Base-by-base conservation (phyloP, 2,329 filamentous ascomycete species). In the Fusarium buharicum region DNA sequence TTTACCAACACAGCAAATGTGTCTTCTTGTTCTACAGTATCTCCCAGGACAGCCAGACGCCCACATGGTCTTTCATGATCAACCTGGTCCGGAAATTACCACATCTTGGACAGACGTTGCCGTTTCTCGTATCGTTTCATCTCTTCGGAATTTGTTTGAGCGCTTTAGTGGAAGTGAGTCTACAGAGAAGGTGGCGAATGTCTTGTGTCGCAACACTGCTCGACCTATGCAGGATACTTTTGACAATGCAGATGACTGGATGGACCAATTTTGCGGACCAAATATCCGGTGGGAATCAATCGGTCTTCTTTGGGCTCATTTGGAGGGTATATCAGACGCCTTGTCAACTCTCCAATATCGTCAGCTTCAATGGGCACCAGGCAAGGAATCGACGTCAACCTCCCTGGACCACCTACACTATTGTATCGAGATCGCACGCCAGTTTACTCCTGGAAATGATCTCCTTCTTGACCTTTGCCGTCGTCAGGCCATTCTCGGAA, bases 281-380 rank as follows among this genome's bases (percentile, higher is more conserved):
- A 75, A 75, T 8, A 59, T 79, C 22, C 71, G 80, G 11, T 82
- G 79, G 80, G 79, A 82, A 53, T 74, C 77, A 0, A 48, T 82
- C 6, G 79, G 78, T 0, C 52, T 80, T 4, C 55, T 80, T 1
- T 81, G 67, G 70, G 62, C 66, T 41, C 62, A 64, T 37, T 14
- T 58, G 10, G 61, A 65, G 27, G 47, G 61, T 2, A 14, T 65
- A 4, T 64, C 55, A 6, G 61, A 64, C 34, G 61, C 61, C 6
- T 17, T 64, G 6, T 60, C 43, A 5, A 44, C 61, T 18, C 38
- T 65, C 10, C n/a, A 33, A 16, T 20, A 41, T 24, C 56, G 51
- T 6, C 22, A 55, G 46, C 48, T 68, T 34, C 50, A 56, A 37
- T 52, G 43, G 50, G n/a, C 46, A 22, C 24, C 50, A 24, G 36